phyloP scores from a whole-genome alignment of 73 alveolate species.

The Tetrahymena borealis region DNA sequence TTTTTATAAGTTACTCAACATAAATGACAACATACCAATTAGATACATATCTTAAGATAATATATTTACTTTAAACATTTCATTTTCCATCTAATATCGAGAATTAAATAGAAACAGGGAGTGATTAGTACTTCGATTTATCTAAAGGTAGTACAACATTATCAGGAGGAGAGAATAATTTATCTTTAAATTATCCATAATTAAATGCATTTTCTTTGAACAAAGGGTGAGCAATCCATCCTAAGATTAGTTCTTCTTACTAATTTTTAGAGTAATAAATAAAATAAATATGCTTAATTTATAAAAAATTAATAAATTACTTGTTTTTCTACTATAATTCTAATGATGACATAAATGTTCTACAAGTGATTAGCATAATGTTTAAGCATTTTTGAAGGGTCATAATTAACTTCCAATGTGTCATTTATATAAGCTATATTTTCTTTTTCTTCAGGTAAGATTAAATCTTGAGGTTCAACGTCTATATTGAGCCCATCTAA shows the following conservation, averaged over 20 bases:
- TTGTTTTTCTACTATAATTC: neutral
- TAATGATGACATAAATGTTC: neutral
- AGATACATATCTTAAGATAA: no score
- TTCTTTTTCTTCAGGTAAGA: neutral
- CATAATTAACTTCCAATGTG: neutral
- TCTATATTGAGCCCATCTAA: neutral
- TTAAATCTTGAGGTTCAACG: neutral
- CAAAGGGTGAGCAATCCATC: neutral
- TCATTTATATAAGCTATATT: neutral
- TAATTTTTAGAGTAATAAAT: neutral
- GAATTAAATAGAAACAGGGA: no score
- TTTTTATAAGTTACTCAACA: no score
- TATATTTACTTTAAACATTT: no score
- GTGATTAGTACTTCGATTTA: neutral
- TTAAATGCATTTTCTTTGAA: neutral
- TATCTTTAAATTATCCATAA: neutral
- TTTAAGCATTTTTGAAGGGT: neutral
- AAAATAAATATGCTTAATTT: neutral
- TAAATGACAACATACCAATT: no score
- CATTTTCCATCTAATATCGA: neutral
- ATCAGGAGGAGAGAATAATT: neutral
- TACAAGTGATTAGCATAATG: neutral
- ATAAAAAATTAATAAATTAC: neutral
- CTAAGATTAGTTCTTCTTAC: neutral
- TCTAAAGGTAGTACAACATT: neutral